These are phyloP conservation scores for Geotrichum klebahnii DNA, from an alignment of 1,139 yeast species.

Conservation along the genomic window DNA sequence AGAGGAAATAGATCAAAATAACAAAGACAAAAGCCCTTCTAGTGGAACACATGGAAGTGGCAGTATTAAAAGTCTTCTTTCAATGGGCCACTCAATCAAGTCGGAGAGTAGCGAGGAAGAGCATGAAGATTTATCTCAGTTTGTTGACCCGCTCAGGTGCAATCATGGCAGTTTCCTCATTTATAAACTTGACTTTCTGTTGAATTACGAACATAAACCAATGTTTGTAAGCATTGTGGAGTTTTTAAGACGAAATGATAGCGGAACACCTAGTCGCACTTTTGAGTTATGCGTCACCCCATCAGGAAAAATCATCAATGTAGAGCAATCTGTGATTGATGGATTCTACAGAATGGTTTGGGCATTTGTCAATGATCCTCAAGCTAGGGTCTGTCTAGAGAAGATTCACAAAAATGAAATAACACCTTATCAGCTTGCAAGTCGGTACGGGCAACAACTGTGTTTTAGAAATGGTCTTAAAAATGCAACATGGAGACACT, in stretches of 20 bases:
- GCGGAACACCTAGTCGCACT: neutral
- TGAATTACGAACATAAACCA: neutral
- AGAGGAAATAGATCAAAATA: too few relatives aligned
- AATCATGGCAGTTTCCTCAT: neutral
- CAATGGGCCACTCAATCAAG: neutral
- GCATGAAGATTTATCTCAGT: constrained; percentile 1
- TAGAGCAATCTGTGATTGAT: neutral
- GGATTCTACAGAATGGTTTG: constrained; percentile 3
- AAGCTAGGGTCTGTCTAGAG: neutral
- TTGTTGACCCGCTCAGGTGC: constrained; percentile 8
- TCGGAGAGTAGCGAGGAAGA: neutral
- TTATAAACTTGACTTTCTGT: neutral
- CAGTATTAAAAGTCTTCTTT: neutral
- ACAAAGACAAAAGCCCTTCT: too few relatives aligned
- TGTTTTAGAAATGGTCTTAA: neutral
- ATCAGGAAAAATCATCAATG: neutral
- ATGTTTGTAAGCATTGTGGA: neutral
- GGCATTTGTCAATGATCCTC: constrained; percentile 1
- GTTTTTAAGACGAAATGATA: neutral
- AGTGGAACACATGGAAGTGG: too few relatives aligned
- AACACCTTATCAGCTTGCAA: constrained; percentile 2
- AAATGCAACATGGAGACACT: neutral
- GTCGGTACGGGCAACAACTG: neutral
- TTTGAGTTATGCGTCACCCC: neutral
- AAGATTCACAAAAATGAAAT: neutral